Base-by-base conservation (phyloP, 2,329 filamentous ascomycete species). In the Colletotrichum tabaci region DNA sequence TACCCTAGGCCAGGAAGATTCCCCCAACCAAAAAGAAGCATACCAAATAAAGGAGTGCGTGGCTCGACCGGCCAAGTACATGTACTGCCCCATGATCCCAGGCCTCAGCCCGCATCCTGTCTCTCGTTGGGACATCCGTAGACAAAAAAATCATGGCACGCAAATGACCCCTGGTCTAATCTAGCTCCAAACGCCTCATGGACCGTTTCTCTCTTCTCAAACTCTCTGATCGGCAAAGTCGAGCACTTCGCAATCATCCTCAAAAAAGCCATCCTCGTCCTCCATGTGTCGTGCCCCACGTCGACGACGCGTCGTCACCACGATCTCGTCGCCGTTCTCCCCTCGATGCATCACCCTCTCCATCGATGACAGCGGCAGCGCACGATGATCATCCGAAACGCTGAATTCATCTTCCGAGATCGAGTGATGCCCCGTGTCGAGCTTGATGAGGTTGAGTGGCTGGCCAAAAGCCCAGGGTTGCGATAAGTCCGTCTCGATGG, bases 231-330 rank as follows among this genome's bases (percentile, higher is more conserved):
- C 90, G 30, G 94, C 93, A 87, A 96, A 97, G 83, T 97, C 94
- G 74, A 97, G 87, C 68, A 98, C 93, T 80, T 97, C 94, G 76
- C 94, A 96, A 79, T 97, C 95, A 79, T 98, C 94, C 82, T 98
- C 95, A 77, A 97, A 97, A 81, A 97, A 97, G 2, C 92, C 93
- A 66, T 92, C 91, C 68, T 94, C 92, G 55, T 91, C 91, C 40
- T 85, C 84, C 18, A 82, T 80, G 47, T 82, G 79, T 63, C 87
- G 85, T 61, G 85, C 86, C 49, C 85, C 84, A 50, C 87, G 89
- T 71, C 93, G 89, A 63, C 93, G 87, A 72, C 94, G 88, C 2
- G 94, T 96, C 18, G 93, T 97, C 21, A 96, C 91, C 53, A 97
- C 92, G 72, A 96, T 92, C 80, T 95, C 91, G 82, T 94, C 92